These are phyloP conservation scores for Oryza punctata DNA, from an alignment of 176 grass and related monocot species.

Conservation along the genomic window DNA sequence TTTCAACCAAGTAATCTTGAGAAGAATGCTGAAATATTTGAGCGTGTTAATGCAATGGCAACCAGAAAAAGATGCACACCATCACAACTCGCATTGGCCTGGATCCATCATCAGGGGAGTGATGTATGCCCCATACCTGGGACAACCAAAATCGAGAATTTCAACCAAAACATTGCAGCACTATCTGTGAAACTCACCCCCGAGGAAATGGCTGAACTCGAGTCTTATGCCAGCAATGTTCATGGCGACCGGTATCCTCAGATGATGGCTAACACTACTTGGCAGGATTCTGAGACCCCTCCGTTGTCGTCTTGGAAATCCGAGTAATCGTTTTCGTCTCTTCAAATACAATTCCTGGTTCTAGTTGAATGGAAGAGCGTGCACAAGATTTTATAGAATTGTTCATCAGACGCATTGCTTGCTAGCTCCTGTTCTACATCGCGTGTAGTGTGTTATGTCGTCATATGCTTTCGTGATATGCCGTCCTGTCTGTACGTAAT, in stretches of 20 bases:
- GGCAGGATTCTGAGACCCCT: slow-evolving; percentile 50
- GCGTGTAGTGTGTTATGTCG: neutral
- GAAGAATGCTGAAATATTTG: slow-evolving; percentile 45
- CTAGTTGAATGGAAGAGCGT: neutral
- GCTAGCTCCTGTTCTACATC: neutral
- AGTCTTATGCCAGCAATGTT: slow-evolving; percentile 30
- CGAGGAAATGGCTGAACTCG: slow-evolving; percentile 47
- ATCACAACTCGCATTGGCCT: slow-evolving; percentile 61
- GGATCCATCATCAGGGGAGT: slow-evolving; percentile 58
- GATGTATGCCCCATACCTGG: slow-evolving; percentile 58
- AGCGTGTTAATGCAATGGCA: slow-evolving; percentile 35
- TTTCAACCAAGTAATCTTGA: slow-evolving; percentile 43
- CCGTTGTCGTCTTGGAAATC: slow-evolving; percentile 47
- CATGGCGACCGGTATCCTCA: slow-evolving; percentile 17
- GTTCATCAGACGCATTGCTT: neutral
- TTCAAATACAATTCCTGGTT: neutral
- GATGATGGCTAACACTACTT: neutral
- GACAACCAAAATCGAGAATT: slow-evolving; percentile 55
- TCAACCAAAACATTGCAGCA: slow-evolving; percentile 41
- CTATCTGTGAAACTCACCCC: slow-evolving; percentile 44
- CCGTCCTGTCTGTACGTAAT: no score
- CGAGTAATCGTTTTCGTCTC: neutral
- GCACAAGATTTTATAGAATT: neutral
- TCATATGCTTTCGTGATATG: no score
- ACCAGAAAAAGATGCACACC: slow-evolving; percentile 55